Evolutionary conservation across 805 yeast species (phyloP).

Genomic region (Zygoascus ofunaensis): DNA sequence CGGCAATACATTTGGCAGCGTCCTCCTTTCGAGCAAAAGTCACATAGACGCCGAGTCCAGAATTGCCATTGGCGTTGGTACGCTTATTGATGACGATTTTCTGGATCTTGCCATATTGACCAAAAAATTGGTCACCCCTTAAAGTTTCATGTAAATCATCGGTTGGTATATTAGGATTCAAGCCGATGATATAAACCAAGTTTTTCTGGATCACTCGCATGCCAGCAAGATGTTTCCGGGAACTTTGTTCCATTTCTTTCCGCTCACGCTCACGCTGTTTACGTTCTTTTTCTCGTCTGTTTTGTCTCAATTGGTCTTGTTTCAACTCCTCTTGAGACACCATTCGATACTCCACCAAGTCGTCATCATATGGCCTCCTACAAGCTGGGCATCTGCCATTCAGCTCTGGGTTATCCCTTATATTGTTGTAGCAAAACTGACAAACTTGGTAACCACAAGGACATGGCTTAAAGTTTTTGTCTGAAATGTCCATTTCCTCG

Average conservation of each 20-base stretch:
- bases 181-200: conserved; percentile 89
- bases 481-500: conserved; percentile 95
- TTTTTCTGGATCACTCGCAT: conserved; percentile 98
- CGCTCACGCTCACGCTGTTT: conserved; percentile 85
- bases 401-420: conserved; percentile 87
- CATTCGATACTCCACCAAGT: conserved; percentile 76
- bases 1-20: conserved; percentile 86
- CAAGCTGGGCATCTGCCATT: conserved; percentile 98
- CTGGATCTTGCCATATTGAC: conserved; percentile 94
- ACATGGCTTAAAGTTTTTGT: conserved; percentile 96
- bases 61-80: conserved; percentile 49
- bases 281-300: conserved; percentile 60
- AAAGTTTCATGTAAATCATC: conserved; percentile 78
- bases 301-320: conserved; percentile 68
- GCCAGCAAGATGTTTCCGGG: conserved; percentile 82
- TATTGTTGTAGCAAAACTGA: conserved; percentile 95
- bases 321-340: conserved; percentile 82
- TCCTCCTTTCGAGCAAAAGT: conserved; percentile 91
- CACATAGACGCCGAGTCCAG: conserved; percentile 91
- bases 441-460: conserved; percentile 99
- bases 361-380: conserved; percentile 88
- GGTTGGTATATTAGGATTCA: conserved; percentile 76
- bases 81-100: conserved; percentile 83
- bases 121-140: conserved; percentile 87
- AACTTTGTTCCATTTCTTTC: conserved; percentile 72